phyloP scores from a whole-genome alignment of 2,329 filamentous ascomycete genomes.

The Cercospora sesami region DNA sequence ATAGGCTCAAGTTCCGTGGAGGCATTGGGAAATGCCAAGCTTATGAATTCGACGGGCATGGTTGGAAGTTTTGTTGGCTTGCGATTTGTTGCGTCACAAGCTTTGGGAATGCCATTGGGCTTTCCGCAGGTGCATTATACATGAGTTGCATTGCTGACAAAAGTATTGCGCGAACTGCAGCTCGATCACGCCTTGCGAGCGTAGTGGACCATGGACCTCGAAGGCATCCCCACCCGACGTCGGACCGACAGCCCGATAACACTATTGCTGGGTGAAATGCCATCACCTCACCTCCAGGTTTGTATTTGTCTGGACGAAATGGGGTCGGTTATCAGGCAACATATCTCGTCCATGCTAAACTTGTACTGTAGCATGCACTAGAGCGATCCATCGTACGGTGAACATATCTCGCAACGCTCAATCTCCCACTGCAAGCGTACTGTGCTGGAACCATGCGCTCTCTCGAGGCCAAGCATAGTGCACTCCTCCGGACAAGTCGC shows the following conservation, averaged over 20 bases:
- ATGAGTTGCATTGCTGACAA: constrained; percentile 11
- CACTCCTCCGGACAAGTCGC: background rate
- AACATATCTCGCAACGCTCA: background rate
- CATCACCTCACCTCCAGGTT: background rate
- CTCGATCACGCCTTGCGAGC: constrained; percentile 23
- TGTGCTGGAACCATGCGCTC: background rate
- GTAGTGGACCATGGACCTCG: constrained; percentile 11
- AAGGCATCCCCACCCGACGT: constrained; percentile 18
- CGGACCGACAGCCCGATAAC: constrained; percentile 13
- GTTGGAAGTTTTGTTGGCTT: background rate
- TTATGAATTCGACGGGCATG: constrained; percentile 56
- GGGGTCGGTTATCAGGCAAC: background rate
- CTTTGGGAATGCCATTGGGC: background rate
- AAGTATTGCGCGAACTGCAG: constrained; percentile 21
- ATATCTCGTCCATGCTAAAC: background rate
- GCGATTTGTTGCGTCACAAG: background rate
- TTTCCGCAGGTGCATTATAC: constrained; percentile 10
- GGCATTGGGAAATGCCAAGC: constrained; percentile 57
- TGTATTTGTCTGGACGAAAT: background rate
- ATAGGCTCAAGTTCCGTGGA: constrained; percentile 59
- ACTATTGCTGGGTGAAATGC: background rate
- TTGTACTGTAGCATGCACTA: background rate
- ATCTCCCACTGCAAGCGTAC: background rate
- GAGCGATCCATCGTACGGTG: background rate
- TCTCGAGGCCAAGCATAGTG: background rate